Conservation (phyloP, 2,329 filamentous ascomycete genomes). For the Fusarium algeriense region DNA sequence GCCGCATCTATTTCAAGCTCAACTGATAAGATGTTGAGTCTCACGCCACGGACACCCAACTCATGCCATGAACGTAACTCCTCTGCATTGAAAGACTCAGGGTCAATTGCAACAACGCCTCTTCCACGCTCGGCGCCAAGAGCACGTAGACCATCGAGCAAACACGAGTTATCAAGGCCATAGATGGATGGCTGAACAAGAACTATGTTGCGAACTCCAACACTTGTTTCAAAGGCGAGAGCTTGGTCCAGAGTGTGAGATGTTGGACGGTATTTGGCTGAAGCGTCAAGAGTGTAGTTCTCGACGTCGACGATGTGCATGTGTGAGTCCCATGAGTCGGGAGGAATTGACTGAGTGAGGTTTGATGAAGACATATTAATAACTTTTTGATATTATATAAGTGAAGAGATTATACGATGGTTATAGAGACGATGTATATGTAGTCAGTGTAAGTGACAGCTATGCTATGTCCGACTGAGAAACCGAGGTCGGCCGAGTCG, state of each 20-base stretch:
- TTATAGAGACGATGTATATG: background rate
- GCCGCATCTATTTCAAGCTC: conserved; percentile 55
- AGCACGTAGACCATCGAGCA: conserved; percentile 64
- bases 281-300: conserved; percentile 60
- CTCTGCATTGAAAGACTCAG: conserved; percentile 51
- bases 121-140: conserved; percentile 64
- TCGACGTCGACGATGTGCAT: conserved; percentile 72
- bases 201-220: conserved; percentile 68
- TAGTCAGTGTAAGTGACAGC: background rate
- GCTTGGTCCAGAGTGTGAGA: conserved; percentile 64
- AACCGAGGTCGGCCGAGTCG: conserved; percentile 32
- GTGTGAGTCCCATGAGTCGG: conserved; percentile 69
- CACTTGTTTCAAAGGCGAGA: conserved; percentile 60
- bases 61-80: conserved; percentile 65
- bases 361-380: conserved; percentile 2
- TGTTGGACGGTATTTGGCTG: conserved; percentile 64
- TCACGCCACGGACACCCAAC: conserved; percentile 69
- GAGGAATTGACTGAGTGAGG: conserved; percentile 51
- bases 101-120: conserved; percentile 69
- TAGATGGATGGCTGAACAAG: conserved; percentile 73
- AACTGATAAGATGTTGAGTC: conserved; percentile 69
- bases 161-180: conserved; percentile 69
- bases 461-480: background rate
- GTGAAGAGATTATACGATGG: background rate
- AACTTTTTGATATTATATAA: background rate